phyloP scores from a whole-genome alignment of 176 grass and related monocot genomes.

The Cocos nucifera region DNA sequence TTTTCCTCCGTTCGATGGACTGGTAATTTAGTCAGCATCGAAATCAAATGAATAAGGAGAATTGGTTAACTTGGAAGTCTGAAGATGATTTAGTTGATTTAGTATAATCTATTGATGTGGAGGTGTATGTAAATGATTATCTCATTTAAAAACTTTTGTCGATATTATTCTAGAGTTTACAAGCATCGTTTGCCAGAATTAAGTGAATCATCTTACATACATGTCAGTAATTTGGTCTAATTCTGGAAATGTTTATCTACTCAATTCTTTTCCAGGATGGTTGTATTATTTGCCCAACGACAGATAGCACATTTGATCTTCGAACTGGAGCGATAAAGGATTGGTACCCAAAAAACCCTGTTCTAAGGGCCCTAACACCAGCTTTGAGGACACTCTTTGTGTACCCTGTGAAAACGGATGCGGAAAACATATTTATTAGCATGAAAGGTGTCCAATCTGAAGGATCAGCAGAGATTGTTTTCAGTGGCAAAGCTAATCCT shows the following conservation, averaged over 20 bases:
- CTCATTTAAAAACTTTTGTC: not conserved
- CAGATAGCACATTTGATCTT: constrained; percentile 94
- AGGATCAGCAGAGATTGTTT: constrained; percentile 84
- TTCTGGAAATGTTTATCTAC: not conserved
- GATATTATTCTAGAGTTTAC: too few species aligned
- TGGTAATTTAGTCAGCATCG: not conserved
- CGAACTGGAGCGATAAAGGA: constrained; percentile 81
- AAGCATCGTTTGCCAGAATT: not conserved
- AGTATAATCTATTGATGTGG: not conserved
- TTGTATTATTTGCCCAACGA: constrained; percentile 86
- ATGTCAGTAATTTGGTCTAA: not conserved
- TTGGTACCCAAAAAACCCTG: constrained; percentile 94
- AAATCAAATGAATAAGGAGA: too few species aligned
- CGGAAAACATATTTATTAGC: constrained; percentile 81
- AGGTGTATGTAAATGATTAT: not conserved
- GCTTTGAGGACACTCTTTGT: constrained; percentile 66
- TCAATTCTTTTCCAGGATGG: constrained; percentile 57
- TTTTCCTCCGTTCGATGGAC: too few species aligned
- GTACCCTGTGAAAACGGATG: constrained; percentile 62
- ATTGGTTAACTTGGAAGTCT: too few species aligned
- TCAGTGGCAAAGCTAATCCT: constrained; percentile 81
- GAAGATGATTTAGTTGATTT: too few species aligned
- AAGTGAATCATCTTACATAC: not conserved
- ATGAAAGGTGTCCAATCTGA: constrained; percentile 30
- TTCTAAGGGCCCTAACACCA: constrained; percentile 82